Base-by-base conservation (phyloP, 2,329 filamentous ascomycete genomes). In the Periconia sp. region DNA sequence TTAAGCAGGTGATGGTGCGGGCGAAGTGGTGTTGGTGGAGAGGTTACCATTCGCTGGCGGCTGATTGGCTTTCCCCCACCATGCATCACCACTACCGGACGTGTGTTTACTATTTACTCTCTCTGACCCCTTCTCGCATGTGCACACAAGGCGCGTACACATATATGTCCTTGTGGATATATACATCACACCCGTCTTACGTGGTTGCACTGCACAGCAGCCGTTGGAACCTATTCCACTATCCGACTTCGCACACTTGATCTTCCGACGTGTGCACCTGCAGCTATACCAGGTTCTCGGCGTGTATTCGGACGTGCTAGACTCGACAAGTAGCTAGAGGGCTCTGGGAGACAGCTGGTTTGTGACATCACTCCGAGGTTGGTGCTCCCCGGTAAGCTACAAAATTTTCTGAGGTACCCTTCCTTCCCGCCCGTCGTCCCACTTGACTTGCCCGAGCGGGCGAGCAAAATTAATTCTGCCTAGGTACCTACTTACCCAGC, bases 101-200 rank as follows among this genome's bases (percentile, higher is more conserved):
- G 50, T 58, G 53, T 58, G 50, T 58, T 56, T 56, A 54, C 48
- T 23, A 19, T 42, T 42, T 42, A 42, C 17, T 18, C 42, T 17
- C 20, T 37, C 23, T 37, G 33, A 27, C 23, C 8, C 23, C 23
- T 27, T 27, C 5, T 27, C 8, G 23, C 23, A 27, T 27, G 23
- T 37, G 33, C 33, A 6, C 33, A 19, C 33, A 17, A 37, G 18
- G 27, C 49, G 18, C 41, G 17, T 35, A 35, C 37, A 23, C 18
- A 6, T 33, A 15, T 19, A 6, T 30, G n/a, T 42, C n/a, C n/a
- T n/a, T n/a, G n/a, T n/a, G n/a, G n/a, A n/a, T n/a, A n/a, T n/a
- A n/a, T n/a, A n/a, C n/a, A n/a, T n/a, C n/a, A n/a, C n/a, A n/a
- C n/a, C n/a, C n/a, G n/a, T n/a, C n/a, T n/a, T n/a, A n/a, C n/a